Percentiles rank a stretch among this genome's conserved stretches.
phyloP scores from a whole-genome alignment of 352 stramenopile genomes.

The Pythium aquatile region DNA sequence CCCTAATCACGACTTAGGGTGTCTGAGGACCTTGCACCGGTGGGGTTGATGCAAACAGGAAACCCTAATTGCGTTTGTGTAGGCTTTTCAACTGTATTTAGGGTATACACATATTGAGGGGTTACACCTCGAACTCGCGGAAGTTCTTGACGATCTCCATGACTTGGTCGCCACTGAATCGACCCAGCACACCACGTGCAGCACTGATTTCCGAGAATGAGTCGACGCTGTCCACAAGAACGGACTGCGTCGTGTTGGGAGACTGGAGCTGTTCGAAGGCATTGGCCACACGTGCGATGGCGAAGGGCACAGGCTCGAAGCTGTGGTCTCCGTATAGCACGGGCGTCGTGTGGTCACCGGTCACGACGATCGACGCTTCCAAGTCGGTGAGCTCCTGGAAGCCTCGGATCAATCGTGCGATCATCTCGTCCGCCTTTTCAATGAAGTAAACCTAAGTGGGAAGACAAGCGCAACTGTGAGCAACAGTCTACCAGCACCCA shows the following conservation, averaged over 20 bases:
- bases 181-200: conserved; percentile 65
- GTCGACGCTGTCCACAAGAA: conserved; percentile 51
- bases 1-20: not conserved
- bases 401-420: conserved; percentile 46
- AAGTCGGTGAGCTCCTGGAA: conserved; percentile 25
- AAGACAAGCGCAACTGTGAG: no score
- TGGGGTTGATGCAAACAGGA: no score
- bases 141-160: conserved; percentile 83
- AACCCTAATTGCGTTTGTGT: no score
- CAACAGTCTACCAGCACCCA: no score
- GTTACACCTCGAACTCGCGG: conserved; percentile 22
- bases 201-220: conserved; percentile 70
- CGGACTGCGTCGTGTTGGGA: conserved; percentile 3
- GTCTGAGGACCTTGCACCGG: no score
- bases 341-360: conserved; percentile 84
- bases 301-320: conserved; percentile 83
- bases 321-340: conserved; percentile 87
- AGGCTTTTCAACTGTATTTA: not conserved
- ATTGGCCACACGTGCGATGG: conserved; percentile 48
- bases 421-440: conserved; percentile 84
- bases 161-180: conserved; percentile 82
- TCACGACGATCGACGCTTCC: conserved; percentile 83
- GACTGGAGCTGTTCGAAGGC: conserved; percentile 9
- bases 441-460: conserved; percentile 63
- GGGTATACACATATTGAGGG: not conserved